Conservation (phyloP, 2,329 filamentous ascomycete species). For the Trichoderma brevicompactum region DNA sequence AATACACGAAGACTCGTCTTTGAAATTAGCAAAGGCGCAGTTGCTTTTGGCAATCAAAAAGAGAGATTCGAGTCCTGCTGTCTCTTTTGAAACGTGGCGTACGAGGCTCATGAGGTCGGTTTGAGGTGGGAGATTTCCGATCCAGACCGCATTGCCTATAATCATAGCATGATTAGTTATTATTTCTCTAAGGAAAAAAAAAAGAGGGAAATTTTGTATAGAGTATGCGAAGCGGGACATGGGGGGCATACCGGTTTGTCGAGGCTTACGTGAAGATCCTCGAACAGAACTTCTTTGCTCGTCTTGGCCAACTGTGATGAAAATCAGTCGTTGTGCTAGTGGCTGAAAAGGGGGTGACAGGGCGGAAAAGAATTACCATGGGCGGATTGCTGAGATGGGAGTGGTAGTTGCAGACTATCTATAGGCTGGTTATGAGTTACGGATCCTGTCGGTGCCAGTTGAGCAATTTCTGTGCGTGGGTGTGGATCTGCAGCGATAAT, state of each 20-base stretch:
- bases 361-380: background rate
- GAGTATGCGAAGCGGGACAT: background rate
- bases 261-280: constrained; percentile 49
- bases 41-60: constrained; percentile 97
- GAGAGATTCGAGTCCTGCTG: constrained; percentile 79
- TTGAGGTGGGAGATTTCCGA: constrained; percentile 88
- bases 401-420: background rate
- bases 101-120: constrained; percentile 84
- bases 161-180: background rate
- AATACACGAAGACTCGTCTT: constrained; percentile 74
- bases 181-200: background rate
- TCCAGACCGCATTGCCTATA: constrained; percentile 86
- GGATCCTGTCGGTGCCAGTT: constrained; percentile 36
- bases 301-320: constrained; percentile 1
- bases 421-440: background rate
- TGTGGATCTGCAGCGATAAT: constrained; percentile 46
- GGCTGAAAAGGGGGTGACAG: background rate
- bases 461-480: constrained; percentile 34
- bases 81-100: constrained; percentile 83
- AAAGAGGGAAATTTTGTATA: background rate
- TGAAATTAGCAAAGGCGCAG: constrained; percentile 96
- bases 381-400: background rate
- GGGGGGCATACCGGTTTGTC: constrained; percentile 60
- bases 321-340: background rate
- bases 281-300: constrained; percentile 36